Evolutionary conservation across 1,284 basidiomycete species (phyloP).

Genomic region (Sporisorium exsertum): DNA sequence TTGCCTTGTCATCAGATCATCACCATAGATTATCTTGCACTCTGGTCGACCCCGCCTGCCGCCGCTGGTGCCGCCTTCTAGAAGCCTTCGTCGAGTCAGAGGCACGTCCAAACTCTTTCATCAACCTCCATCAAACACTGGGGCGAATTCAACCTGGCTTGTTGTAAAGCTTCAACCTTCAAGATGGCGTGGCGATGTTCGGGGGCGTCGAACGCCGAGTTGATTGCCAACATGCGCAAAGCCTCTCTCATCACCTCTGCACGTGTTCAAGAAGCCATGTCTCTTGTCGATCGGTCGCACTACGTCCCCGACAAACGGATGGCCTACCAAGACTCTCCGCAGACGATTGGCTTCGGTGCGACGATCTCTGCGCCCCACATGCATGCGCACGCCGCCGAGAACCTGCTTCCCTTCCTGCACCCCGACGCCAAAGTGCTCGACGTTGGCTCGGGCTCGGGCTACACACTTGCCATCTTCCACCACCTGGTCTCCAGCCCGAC

Average conservation of each 20-base stretch:
- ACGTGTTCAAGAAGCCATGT: slow-evolving; percentile 56
- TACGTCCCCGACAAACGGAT: slow-evolving; percentile 73
- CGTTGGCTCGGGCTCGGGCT: slow-evolving; percentile 71
- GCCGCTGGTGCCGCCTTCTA: too few species aligned
- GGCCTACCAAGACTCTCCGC: slow-evolving; percentile 83
- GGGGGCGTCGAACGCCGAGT: slow-evolving; percentile 78
- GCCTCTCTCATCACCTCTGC: slow-evolving; percentile 73
- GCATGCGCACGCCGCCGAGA: slow-evolving; percentile 83
- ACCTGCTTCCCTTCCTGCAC: slow-evolving; percentile 78
- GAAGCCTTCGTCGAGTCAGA: too few species aligned
- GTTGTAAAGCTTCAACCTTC: not conserved
- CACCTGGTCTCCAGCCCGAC: slow-evolving; percentile 37
- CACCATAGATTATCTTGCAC: not conserved
- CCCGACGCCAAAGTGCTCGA: slow-evolving; percentile 82
- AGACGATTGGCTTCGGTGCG: slow-evolving; percentile 83
- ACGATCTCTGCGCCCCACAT: slow-evolving; percentile 91
- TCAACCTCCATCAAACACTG: too few species aligned
- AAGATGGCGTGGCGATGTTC: slow-evolving; percentile 84
- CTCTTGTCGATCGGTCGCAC: slow-evolving; percentile 69
- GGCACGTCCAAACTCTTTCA: too few species aligned
- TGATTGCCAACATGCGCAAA: slow-evolving; percentile 77
- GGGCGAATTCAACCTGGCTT: too few species aligned
- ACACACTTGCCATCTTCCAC: slow-evolving; percentile 64
- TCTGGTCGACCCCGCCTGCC: not conserved
- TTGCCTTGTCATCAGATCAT: not conserved